Base-by-base conservation (phyloP, 768 basidiomycete species). In the Lactifluus volemus region DNA sequence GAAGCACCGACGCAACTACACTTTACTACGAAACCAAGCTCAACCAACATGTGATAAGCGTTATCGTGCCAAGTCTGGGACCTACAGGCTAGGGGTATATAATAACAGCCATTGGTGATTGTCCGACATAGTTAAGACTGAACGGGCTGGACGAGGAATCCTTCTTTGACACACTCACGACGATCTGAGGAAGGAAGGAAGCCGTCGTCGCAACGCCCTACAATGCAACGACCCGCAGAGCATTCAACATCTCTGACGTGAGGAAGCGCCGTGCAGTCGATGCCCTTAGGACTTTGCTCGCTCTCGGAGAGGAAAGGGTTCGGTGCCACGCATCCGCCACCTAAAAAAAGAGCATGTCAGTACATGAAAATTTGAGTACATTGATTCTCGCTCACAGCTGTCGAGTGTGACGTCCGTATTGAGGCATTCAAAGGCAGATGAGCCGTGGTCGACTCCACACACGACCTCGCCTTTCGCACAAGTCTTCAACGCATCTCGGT, bases 261-360 rank as follows among this genome's bases (percentile, higher is more conserved):
- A 21, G 53, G 52, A 19, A 68, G 54, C 4, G 47, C 42, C 7
- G 65, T 62, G 60, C 67, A 68, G 58, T 68, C 67, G 21, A 60
- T 53, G 14, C 59, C 44, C n/a, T 53, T 29, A 14, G 57, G 44
- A 19, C 32, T n/a, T 32, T 59, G 49, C 48, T 53, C 21, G 4
- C 50, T 55, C 38, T 4, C 15, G 36, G 14, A 36, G 12, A 56
- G 47, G 59, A 69, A 77, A 19, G 73, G 72, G 63, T 75, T 74
- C 30, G 69, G 72, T 25, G 68, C 62, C 29, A 73, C 61, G 53
- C 77, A 78, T n/a, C 77, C 77, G 49, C 77, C 77, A 55, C 77
- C 77, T 78, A 29, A 14, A 8, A 15, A 44, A 6, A 1, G 17
- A 19, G 9, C 2, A 14, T 10, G 30, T 34, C 19, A 42, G 15